These are phyloP conservation scores for Kuraishia piskuri DNA, from an alignment of 805 yeast species.

Conservation along the genomic window DNA sequence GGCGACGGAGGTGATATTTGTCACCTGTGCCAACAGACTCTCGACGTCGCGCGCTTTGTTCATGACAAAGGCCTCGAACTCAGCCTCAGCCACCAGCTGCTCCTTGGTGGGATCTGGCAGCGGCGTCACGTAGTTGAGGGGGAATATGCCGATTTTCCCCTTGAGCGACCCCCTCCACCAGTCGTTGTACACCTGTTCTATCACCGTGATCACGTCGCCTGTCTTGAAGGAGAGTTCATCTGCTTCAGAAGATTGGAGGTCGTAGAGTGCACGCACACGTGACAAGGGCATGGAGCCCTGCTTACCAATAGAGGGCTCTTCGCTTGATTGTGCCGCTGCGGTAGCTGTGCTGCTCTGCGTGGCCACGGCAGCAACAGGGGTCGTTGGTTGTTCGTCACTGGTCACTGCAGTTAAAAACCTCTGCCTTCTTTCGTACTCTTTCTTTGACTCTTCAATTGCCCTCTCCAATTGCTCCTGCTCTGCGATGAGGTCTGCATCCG, in stretches of 20 bases:
- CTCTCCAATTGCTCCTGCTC: constrained; percentile 80
- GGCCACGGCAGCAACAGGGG: constrained; percentile 9
- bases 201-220: constrained; percentile 82
- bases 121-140: constrained; percentile 83
- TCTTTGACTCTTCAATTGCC: constrained; percentile 66
- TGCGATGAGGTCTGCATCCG: constrained; percentile 32
- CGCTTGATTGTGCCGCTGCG: constrained; percentile 8
- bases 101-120: constrained; percentile 55
- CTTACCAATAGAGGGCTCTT: constrained; percentile 12
- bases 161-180: constrained; percentile 92
- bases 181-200: constrained; percentile 82
- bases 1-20: constrained; percentile 24
- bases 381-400: constrained; percentile 3
- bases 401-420: not conserved
- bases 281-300: constrained; percentile 20
- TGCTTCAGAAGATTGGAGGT: constrained; percentile 65
- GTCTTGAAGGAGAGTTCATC: constrained; percentile 82
- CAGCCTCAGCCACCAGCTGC: constrained; percentile 43
- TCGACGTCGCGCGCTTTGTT: constrained; percentile 57
- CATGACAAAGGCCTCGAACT: constrained; percentile 45
- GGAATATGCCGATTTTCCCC: constrained; percentile 83
- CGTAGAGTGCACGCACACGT: constrained; percentile 80
- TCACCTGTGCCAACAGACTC: constrained; percentile 49
- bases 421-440: constrained; percentile 39
- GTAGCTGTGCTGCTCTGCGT: constrained; percentile 4